Evolutionary conservation across 768 basidiomycete genomes (phyloP).

Genomic region (Nevesoporus exiguus): DNA sequence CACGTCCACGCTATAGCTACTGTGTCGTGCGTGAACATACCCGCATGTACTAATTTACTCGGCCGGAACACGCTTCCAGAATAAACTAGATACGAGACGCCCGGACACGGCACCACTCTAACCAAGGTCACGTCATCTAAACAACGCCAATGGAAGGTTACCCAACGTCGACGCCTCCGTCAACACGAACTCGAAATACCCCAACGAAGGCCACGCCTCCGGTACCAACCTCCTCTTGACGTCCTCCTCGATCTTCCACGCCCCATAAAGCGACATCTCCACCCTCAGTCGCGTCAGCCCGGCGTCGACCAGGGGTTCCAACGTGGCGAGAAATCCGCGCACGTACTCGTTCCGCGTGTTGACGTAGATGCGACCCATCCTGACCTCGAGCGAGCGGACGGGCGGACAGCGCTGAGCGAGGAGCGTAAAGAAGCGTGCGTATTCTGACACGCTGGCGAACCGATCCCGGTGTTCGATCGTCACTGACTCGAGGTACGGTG

Average conservation of each 20-base stretch:
- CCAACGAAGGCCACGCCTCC: too few species aligned
- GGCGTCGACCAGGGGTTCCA: constrained; percentile 5
- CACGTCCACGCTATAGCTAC: too few species aligned
- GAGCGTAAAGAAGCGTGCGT: too few species aligned
- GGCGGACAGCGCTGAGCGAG: constrained; percentile 4
- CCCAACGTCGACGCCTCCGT: too few species aligned
- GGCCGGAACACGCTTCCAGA: neutral
- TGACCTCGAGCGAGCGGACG: constrained; percentile 1
- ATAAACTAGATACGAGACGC: too few species aligned
- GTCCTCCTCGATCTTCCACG: constrained; percentile 5
- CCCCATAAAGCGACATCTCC: too few species aligned
- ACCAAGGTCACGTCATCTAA: neutral
- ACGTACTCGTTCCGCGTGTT: constrained; percentile 2
- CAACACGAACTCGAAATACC: too few species aligned
- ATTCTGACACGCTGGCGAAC: neutral
- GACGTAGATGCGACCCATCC: constrained; percentile 4
- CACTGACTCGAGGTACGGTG: neutral
- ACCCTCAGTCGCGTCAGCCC: constrained; percentile 4
- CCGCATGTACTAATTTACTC: too few species aligned
- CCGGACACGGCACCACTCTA: too few species aligned
- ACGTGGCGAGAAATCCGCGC: constrained; percentile 1
- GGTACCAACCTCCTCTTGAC: constrained; percentile 5
- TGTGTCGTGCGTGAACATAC: too few species aligned
- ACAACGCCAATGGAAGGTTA: neutral
- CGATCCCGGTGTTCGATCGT: constrained; percentile 3